Evolutionary conservation across 1,139 yeast genomes (phyloP).

Genomic region (Geotrichum candidum): DNA sequence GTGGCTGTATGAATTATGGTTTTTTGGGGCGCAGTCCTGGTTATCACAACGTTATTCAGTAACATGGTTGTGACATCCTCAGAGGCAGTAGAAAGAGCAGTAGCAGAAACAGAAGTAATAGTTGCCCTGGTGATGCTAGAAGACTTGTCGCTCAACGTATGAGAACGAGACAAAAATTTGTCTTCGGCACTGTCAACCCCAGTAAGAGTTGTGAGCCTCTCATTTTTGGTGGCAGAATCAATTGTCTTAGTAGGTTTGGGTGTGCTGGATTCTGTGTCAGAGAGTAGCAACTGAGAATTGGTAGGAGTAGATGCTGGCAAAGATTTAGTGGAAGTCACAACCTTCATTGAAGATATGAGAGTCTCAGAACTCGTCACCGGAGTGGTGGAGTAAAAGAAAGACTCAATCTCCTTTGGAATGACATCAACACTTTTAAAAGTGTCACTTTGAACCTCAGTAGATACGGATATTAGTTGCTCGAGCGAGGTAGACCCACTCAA

Average conservation of each 20-base stretch:
- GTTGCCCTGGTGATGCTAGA: not conserved
- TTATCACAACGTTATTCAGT: not conserved
- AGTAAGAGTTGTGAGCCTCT: not conserved
- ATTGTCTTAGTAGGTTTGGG: not conserved
- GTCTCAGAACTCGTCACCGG: not conserved
- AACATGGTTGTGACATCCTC: constrained; percentile 4
- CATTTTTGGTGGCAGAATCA: not conserved
- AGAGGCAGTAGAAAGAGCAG: constrained; percentile 3
- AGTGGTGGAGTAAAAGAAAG: not conserved
- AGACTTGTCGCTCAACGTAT: not conserved
- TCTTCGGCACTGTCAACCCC: not conserved
- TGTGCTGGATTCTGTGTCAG: too few species aligned
- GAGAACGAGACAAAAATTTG: not conserved
- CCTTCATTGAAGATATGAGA: not conserved
- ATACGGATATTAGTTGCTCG: not conserved
- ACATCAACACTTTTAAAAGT: not conserved
- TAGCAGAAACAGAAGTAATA: not conserved
- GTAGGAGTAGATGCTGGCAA: not conserved
- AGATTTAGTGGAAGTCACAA: not conserved
- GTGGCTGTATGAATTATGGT: not conserved
- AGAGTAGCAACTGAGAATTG: not conserved
- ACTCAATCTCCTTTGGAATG: not conserved
- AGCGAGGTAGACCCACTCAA: not conserved
- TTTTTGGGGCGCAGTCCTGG: not conserved
- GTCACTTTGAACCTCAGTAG: not conserved